These are phyloP conservation scores for Candida dajiaensis DNA, from an alignment of 805 yeast species.

Conservation along the genomic window DNA sequence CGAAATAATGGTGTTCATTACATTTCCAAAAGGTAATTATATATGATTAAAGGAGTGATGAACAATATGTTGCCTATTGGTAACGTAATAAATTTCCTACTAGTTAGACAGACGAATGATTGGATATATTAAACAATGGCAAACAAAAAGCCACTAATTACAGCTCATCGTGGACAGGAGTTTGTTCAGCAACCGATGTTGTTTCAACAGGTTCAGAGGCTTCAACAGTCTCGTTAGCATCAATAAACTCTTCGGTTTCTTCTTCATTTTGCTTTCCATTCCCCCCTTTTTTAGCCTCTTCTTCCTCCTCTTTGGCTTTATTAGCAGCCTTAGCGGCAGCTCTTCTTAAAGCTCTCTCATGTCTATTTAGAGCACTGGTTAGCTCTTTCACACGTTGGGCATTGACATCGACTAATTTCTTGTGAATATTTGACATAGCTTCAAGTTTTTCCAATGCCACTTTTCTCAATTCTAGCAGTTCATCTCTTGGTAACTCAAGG, in stretches of 20 bases:
- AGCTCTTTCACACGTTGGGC: constrained; percentile 28
- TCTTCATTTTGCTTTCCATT: too few relatives aligned
- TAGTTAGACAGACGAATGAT: neutral
- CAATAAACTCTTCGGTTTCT: constrained; percentile 1
- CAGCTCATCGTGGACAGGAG: neutral
- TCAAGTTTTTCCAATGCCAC: constrained; percentile 19
- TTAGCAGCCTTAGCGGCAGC: constrained; percentile 16
- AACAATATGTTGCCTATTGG: too few relatives aligned
- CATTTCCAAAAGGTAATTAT: too few relatives aligned
- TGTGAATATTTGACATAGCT: constrained; percentile 13
- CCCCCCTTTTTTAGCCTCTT: neutral
- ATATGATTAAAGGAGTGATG: too few relatives aligned
- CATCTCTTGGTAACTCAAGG: constrained; percentile 22
- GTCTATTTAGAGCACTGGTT: constrained; percentile 10
- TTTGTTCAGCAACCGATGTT: neutral
- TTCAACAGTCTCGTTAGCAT: neutral
- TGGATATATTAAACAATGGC: neutral
- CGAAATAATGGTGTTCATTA: too few relatives aligned
- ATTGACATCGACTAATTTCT: constrained; percentile 17
- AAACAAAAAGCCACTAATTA: neutral
- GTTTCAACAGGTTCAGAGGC: neutral
- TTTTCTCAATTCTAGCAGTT: constrained; percentile 26
- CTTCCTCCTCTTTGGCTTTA: constrained; percentile 9
- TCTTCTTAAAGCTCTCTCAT: constrained; percentile 13
- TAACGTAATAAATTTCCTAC: too few relatives aligned